Evolutionary conservation across 139 green algal species (phyloP), one percentile per base, ranked within the genome.

Genomic region (Chlamydomonas applanata): DNA sequence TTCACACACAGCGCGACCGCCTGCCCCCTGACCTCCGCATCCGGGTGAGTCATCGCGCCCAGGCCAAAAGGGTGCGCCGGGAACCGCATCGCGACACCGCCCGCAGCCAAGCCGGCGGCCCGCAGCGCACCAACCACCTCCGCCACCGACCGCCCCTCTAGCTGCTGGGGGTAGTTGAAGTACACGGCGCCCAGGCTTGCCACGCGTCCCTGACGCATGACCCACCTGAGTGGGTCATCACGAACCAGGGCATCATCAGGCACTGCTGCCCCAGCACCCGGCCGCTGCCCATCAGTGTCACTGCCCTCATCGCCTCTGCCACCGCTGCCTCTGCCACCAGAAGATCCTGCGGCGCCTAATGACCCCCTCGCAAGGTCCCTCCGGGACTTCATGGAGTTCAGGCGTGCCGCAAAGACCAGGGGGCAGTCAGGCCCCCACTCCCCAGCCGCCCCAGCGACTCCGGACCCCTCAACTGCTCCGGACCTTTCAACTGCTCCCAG

Each of bases 101-200:
- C 83, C 0, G 80, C 78, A 0, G n/a, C 30, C 46, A 90, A 73
- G 3, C 74, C 82, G 0, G 81, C 79, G 1, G 60, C 32, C 0
- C 7, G 14, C 24, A 91, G 74, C 13, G 80, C 71, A 11, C 24
- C 24, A 0, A 24, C 29, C 14, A 88, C 68, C 59, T 63, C n/a
- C 54, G 24, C 24, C 49, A 57, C 16, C 49, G 17, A 20, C 35
- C 19, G 24, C 3, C 7, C 16, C 35, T 71, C 36, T 33, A 71
- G 64, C 4, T 34, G 85, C 74, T 92, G 79, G 1, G 89, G 89
- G 79, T 88, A 89, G 69, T 93, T 93, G 32, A 93, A 78, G 64
- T 87, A 70, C 0, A 91, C 84, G 7, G 83, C 34, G 14, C 61
- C 36, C 25, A 93, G 66, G 17, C 85, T 86, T 1, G 3, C 5